Percentiles rank a stretch among this genome's conserved stretches.
Evolutionary conservation across 148 eudicot genomes (phyloP).

Genomic region (Rhododendron griersonianum): DNA sequence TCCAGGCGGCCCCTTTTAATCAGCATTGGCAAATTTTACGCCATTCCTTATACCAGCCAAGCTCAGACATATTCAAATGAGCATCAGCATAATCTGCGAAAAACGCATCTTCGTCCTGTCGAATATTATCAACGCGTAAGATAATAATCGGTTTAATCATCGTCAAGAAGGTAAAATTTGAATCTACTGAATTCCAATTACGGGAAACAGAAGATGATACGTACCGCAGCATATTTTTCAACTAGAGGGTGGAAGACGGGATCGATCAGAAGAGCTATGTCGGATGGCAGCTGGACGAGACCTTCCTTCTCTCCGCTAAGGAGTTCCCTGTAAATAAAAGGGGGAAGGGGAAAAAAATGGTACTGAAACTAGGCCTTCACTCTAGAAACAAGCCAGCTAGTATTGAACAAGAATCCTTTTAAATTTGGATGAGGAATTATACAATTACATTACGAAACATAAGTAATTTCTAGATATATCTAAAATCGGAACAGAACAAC

Average conservation of each 20-base stretch:
- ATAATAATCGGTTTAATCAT: neutral
- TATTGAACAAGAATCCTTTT: too few species aligned
- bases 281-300: constrained; percentile 34
- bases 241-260: constrained; percentile 56
- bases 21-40: constrained; percentile 17
- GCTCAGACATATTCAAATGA: constrained; percentile 69
- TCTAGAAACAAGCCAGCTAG: too few species aligned
- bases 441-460: too few species aligned
- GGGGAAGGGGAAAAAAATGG: neutral
- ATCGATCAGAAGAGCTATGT: constrained; percentile 60
- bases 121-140: neutral
- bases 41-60: constrained; percentile 30
- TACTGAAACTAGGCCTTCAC: neutral
- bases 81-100: constrained; percentile 72
- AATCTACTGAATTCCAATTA: neutral
- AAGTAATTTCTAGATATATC: too few species aligned
- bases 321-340: neutral
- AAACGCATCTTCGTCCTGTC: constrained; percentile 74
- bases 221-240: constrained; percentile 63
- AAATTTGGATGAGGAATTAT: too few species aligned
- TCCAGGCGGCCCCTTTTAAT: too few species aligned
- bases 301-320: neutral
- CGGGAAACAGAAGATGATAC: neutral
- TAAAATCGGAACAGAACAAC: too few species aligned
- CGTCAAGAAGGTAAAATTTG: neutral